Evolutionary conservation across 805 yeast species (phyloP), one percentile per base, ranked within the genome.

Genomic region (Blastobotrys chiropterorum): DNA sequence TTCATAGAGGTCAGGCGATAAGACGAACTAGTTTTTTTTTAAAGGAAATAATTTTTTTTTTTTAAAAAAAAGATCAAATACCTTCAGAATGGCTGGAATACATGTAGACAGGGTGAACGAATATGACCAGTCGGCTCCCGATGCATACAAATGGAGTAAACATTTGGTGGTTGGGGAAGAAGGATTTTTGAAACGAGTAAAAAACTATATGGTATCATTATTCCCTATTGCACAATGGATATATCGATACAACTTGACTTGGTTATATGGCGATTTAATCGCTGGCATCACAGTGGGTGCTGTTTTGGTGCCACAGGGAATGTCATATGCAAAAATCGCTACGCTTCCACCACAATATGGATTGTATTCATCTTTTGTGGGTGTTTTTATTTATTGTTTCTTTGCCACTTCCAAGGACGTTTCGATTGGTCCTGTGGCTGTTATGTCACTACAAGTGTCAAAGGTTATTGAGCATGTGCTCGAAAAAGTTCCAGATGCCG

Each of bases 371-470:
- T 86, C 95, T 0, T 90, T 90, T 63, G 83, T 90, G 46, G 97
- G 97, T 64, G 95, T 90, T 11, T 78, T 89, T 63, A 80, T 86
- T 49, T 90, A 90, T 68, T 85, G 95, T 47, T 78, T 90, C 62
- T 90, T 90, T 70, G 97, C 97, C 13, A 90, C 97, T 13, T 86
- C 95, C 20, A 90, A 90, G 68, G 97, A 90, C 74, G 96, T 90
- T 39, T 85, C 95, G 55, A 90, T 90, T 61, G 97, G 97, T 22
- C 97, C 97, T 8, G 97, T 90, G 38, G 97, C 97, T 11, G 97
- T 90, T 52, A 90, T 90, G 96, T 86, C 95, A 14, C 67, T 81
- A 58, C 90, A 89, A 66, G 89, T 87, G 38, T 83, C 90, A 47
- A 86, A 84, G 66, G 89, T 87, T 51, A 76, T 90, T 51, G 76